These are phyloP conservation scores for Russula ochroleuca DNA, from an alignment of 768 basidiomycete species.

Conservation along the genomic window DNA sequence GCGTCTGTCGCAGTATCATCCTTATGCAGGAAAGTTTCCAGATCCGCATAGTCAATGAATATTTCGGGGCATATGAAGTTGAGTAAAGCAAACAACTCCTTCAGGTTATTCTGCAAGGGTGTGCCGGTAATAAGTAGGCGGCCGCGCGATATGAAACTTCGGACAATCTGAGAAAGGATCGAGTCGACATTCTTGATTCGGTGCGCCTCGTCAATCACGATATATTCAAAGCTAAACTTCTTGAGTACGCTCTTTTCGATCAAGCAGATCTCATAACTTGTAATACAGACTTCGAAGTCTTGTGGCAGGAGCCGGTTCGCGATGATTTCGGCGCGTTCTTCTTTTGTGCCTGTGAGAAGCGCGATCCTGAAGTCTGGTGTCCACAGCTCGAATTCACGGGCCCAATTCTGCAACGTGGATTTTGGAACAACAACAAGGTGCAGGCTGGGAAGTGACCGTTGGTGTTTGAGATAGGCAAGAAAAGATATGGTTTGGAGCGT, in stretches of 20 bases:
- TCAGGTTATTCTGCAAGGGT: conserved; percentile 93
- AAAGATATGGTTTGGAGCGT: conserved; percentile 98
- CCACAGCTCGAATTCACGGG: conserved; percentile 89
- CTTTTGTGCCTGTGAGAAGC: conserved; percentile 80
- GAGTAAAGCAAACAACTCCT: conserved; percentile 86
- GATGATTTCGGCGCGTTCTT: conserved; percentile 83
- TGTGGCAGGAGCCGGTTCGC: conserved; percentile 72
- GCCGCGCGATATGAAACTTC: conserved; percentile 83
- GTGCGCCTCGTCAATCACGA: conserved; percentile 97
- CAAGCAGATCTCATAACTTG: conserved; percentile 95
- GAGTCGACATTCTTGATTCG: conserved; percentile 99
- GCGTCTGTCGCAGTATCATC: conserved; percentile 62
- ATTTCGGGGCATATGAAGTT: conserved; percentile 98
- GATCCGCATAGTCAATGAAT: conserved; percentile 84
- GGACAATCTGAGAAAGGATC: conserved; percentile 90
- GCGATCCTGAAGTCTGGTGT: conserved; percentile 82
- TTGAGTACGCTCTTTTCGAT: conserved; percentile 90
- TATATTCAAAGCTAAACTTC: conserved; percentile 97
- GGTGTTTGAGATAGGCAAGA: conserved; percentile 89
- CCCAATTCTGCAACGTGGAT: conserved; percentile 96
- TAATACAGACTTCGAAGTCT: conserved; percentile 92
- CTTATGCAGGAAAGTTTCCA: conserved; percentile 92
- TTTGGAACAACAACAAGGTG: conserved; percentile 98
- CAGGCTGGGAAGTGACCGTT: conserved; percentile 69
- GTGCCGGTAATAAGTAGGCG: conserved; percentile 95